phyloP scores from a whole-genome alignment of 2,329 filamentous ascomycete species.

The Ophiosphaerella narmari region DNA sequence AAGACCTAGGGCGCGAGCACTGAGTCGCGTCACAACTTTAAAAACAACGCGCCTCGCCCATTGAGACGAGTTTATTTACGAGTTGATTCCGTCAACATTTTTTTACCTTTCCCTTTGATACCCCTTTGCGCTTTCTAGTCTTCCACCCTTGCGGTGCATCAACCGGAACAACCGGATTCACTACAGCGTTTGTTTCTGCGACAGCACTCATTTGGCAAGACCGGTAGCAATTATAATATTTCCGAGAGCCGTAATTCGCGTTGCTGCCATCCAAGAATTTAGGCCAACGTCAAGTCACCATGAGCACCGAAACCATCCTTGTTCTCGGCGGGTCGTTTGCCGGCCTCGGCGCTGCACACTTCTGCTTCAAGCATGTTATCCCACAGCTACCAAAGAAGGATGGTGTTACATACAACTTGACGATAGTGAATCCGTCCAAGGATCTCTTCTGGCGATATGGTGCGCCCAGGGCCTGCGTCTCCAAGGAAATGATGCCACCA shows the following conservation, averaged over 20 bases:
- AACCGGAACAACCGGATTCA: no score
- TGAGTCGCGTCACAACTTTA: conserved; percentile 16
- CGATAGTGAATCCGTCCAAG: conserved; percentile 60
- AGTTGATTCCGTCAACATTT: conserved; percentile 2
- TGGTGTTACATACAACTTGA: conserved; percentile 55
- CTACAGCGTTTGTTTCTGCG: no score
- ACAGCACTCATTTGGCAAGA: no score
- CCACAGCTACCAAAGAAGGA: conserved; percentile 43
- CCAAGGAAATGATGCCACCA: conserved; percentile 53
- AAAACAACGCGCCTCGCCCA: conserved; percentile 11
- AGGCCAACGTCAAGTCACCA: conserved; percentile 7
- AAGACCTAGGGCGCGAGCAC: conserved; percentile 13
- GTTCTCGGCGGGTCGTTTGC: conserved; percentile 44
- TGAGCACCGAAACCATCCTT: conserved; percentile 44
- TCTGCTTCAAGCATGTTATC: conserved; percentile 40
- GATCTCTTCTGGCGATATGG: conserved; percentile 61
- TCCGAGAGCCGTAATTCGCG: no score
- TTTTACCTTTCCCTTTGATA: conserved; percentile 3
- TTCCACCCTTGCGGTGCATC: conserved; percentile 1
- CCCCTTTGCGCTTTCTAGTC: not conserved
- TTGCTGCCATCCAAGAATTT: no score
- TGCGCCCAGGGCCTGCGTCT: conserved; percentile 59
- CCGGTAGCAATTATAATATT: no score
- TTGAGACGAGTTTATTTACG: not conserved
- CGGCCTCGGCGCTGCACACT: conserved; percentile 44